Percentiles rank a stretch among this genome's conserved stretches.
These are phyloP conservation scores for Cryphonectria japonica DNA, from an alignment of 2,329 filamentous ascomycete genomes.

Conservation along the genomic window DNA sequence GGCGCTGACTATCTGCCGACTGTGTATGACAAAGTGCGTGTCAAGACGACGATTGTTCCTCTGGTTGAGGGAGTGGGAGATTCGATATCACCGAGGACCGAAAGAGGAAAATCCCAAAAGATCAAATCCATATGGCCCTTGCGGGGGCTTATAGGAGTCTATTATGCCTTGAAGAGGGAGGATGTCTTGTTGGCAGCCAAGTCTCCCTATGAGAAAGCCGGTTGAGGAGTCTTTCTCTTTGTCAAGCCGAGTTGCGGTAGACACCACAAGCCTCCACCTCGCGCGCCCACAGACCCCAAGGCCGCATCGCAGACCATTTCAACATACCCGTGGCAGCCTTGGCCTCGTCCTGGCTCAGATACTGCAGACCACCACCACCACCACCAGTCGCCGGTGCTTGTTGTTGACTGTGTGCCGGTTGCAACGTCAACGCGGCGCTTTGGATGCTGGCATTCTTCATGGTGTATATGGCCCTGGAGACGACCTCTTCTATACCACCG, in stretches of 20 bases:
- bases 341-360: constrained; percentile 31
- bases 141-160: constrained; percentile 16
- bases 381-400: not conserved
- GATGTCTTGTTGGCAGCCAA: constrained; percentile 13
- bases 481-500: constrained; percentile 43
- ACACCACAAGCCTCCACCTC: constrained; percentile 35
- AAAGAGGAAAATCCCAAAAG: not conserved
- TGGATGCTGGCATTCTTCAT: constrained; percentile 47
- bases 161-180: constrained; percentile 10
- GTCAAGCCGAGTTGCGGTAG: constrained; percentile 31
- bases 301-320: constrained; percentile 28
- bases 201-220: constrained; percentile 48
- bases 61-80: constrained; percentile 37
- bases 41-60: constrained; percentile 49
- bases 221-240: constrained; percentile 47
- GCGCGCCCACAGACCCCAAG: constrained; percentile 35
- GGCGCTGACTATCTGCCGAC: constrained; percentile 61
- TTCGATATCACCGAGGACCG: not conserved
- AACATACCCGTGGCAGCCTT: constrained; percentile 29
- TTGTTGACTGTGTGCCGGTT: constrained; percentile 18
- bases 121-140: constrained; percentile 18
- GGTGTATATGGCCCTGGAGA: constrained; percentile 49
- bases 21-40: constrained; percentile 70
- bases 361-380: constrained; percentile 16
- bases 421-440: constrained; percentile 40